These are phyloP conservation scores for Umbelopsis ramanniana DNA, from an alignment of 192 early-diverging fungal species.

Conservation along the genomic window DNA sequence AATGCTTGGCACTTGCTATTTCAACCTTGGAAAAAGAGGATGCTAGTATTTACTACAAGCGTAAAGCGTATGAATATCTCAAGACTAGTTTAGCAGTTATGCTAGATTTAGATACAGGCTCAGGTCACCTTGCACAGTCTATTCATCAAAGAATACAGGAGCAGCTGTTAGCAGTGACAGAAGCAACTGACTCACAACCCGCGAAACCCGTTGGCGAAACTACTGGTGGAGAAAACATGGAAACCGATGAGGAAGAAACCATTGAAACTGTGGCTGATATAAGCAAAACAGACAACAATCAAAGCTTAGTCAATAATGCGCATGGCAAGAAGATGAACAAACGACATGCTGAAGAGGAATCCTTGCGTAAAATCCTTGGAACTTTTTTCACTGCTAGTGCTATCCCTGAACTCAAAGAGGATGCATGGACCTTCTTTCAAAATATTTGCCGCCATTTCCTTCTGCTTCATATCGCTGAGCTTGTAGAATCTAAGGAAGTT, in stretches of 20 bases:
- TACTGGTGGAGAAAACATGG: slow-evolving; percentile 44
- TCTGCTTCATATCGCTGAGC: slow-evolving; percentile 71
- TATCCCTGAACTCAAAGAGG: slow-evolving; percentile 59
- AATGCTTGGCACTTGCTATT: slow-evolving; percentile 55
- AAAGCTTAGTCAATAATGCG: slow-evolving; percentile 18
- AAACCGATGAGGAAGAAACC: slow-evolving; percentile 43
- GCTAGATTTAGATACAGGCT: slow-evolving; percentile 64
- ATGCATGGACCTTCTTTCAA: slow-evolving; percentile 67
- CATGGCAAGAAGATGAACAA: slow-evolving; percentile 41
- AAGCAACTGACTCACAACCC: neutral
- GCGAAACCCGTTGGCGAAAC: neutral
- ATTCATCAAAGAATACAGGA: slow-evolving; percentile 47
- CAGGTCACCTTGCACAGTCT: slow-evolving; percentile 46
- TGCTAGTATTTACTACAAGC: slow-evolving; percentile 55
- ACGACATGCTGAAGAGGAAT: slow-evolving; percentile 66
- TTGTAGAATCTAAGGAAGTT: slow-evolving; percentile 55
- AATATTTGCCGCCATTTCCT: slow-evolving; percentile 78
- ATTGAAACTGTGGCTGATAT: slow-evolving; percentile 21
- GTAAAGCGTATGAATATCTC: slow-evolving; percentile 69
- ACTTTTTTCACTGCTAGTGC: slow-evolving; percentile 69
- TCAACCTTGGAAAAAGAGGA: slow-evolving; percentile 58
- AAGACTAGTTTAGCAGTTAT: slow-evolving; percentile 69
- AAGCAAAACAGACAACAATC: neutral
- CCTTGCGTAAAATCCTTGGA: slow-evolving; percentile 61
- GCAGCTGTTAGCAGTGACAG: slow-evolving; percentile 16